Evolutionary conservation across 2,329 filamentous ascomycete genomes (phyloP), one percentile per base, ranked within the genome.

Genomic region (Coniochaeta hoffmannii): DNA sequence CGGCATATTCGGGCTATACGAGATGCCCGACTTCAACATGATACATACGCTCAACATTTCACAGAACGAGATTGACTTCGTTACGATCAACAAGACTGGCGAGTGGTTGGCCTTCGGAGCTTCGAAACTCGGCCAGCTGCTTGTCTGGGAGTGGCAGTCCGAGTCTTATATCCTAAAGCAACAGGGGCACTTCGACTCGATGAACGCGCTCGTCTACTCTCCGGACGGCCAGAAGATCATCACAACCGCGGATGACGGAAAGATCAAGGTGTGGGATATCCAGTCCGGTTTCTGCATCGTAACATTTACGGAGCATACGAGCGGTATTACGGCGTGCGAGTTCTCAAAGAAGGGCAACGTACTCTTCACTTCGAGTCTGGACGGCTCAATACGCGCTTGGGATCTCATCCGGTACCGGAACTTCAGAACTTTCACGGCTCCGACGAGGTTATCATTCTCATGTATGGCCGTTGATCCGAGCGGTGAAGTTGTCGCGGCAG

Each of bases 71-170:
- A 97, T 99, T 59, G 93, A 97, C 67, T 91, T 89, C 64, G 90
- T 97, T 55, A 90, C 91, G 0, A 90, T 97, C 66, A 99, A 97
- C 74, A 88, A 89, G 69, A 89, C 87, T 31, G 94, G 94, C 53
- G 93, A 97, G 73, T 99, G 94, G 94, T 76, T 99, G 22, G 95
- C 95, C 0, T 97, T 99, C 69, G 94, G 93, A 14, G 94, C 95
- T 0, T 96, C 94, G 1, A 95, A 95, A 65, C 80, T 96, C 5
- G 95, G 95, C 0, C 94, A 99, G 68, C 78, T 99, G n/a, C 76
- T 99, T 4, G 94, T 99, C 4, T 99, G 94, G 94, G 94, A 99
- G 70, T 99, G 95, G 92, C 93, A 97, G 68, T 99, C 94, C 0
- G 95, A 99, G 71, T 97, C 93, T 6, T 99, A 99, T 70, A 95